phyloP scores from a whole-genome alignment of 2,329 filamentous ascomycete species.

The Pseudocercospora ulei region DNA sequence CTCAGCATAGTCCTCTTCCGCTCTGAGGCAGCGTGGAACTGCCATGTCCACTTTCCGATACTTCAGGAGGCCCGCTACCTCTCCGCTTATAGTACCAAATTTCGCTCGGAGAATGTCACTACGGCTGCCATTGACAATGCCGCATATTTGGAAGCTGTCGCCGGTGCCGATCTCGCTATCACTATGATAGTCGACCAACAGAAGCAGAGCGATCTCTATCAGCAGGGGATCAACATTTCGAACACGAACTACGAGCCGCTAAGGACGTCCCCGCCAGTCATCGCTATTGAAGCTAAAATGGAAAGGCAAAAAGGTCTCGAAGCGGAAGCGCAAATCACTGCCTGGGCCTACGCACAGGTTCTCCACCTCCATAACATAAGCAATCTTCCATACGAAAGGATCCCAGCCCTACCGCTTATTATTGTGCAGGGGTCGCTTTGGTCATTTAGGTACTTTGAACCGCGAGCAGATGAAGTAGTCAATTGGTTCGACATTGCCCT shows the following conservation, averaged over 20 bases:
- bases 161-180: background rate
- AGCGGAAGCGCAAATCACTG: constrained; percentile 1
- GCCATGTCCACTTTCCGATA: constrained; percentile 5
- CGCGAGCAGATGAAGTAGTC: background rate
- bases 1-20: background rate
- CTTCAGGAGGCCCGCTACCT: constrained; percentile 1
- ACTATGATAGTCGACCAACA: background rate
- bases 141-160: background rate
- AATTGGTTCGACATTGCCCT: background rate
- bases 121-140: constrained; percentile 7
- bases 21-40: constrained; percentile 8
- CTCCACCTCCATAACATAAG: background rate
- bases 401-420: background rate
- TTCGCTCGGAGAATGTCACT: constrained; percentile 5
- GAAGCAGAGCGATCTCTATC: background rate
- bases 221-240: background rate
- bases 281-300: constrained; percentile 1
- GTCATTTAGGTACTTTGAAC: constrained; percentile 1
- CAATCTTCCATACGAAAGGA: background rate
- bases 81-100: background rate
- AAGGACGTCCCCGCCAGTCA: background rate
- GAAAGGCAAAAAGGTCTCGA: background rate
- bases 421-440: constrained; percentile 1
- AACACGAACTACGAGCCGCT: constrained; percentile 1
- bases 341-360: constrained; percentile 2